These are phyloP conservation scores for Aspergillus aculeatinus DNA, from an alignment of 2,329 filamentous ascomycete species.

Conservation along the genomic window DNA sequence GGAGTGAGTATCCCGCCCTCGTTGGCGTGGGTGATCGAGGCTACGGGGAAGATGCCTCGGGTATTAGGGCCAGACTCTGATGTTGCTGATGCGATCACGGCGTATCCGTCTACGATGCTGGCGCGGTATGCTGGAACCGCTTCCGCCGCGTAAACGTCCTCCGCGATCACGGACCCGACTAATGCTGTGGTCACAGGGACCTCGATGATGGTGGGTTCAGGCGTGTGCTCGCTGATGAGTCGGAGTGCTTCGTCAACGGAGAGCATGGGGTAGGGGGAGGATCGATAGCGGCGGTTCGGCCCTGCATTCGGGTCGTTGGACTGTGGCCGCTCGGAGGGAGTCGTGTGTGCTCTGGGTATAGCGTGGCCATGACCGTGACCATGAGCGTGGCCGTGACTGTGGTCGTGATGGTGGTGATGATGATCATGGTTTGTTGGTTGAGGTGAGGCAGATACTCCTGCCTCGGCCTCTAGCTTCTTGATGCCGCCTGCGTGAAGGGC, in stretches of 20 bases:
- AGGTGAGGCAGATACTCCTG: slow-evolving; percentile 55
- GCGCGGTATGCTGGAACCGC: slow-evolving; percentile 90
- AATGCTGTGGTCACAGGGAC: slow-evolving; percentile 64
- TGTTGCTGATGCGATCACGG: slow-evolving; percentile 60
- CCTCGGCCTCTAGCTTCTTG: slow-evolving; percentile 79
- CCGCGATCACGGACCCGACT: slow-evolving; percentile 75
- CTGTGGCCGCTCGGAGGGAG: slow-evolving; percentile 55
- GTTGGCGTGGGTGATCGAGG: slow-evolving; percentile 80
- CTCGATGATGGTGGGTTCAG: slow-evolving; percentile 58
- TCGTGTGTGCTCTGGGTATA: slow-evolving; percentile 70
- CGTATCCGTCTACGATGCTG: slow-evolving; percentile 96
- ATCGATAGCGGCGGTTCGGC: slow-evolving; percentile 69
- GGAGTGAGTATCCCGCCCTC: slow-evolving; percentile 62
- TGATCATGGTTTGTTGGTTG: slow-evolving; percentile 21
- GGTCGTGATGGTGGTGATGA: slow-evolving; percentile 38
- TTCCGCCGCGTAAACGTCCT: slow-evolving; percentile 76
- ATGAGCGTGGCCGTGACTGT: slow-evolving; percentile 55
- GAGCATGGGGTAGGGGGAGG: slow-evolving; percentile 90
- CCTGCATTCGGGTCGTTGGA: slow-evolving; percentile 62
- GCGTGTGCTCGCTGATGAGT: slow-evolving; percentile 71
- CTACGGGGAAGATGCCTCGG: slow-evolving; percentile 81
- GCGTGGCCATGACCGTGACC: slow-evolving; percentile 63
- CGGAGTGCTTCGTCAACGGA: slow-evolving; percentile 76
- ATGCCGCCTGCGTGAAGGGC: slow-evolving; percentile 75
- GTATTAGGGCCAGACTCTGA: slow-evolving; percentile 59